Percentiles rank a stretch among this genome's conserved stretches.
phyloP scores from a whole-genome alignment of 768 basidiomycete genomes.

The Tubosaeta sp. region DNA sequence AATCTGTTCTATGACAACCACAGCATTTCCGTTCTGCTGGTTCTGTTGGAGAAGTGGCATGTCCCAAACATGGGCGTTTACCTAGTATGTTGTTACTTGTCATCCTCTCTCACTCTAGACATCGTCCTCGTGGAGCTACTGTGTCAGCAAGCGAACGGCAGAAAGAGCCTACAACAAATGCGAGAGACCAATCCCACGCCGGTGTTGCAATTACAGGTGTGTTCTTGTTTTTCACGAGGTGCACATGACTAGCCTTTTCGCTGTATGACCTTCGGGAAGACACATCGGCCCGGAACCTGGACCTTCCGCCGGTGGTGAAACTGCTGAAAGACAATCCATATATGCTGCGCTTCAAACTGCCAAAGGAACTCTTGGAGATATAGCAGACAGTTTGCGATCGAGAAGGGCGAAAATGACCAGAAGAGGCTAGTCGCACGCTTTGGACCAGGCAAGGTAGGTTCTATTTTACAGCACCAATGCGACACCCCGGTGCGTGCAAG shows the following conservation, averaged over 20 bases:
- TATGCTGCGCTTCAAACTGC: conserved; percentile 54
- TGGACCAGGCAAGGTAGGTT: conserved; percentile 88
- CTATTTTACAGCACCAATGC: conserved; percentile 85
- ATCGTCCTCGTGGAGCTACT: conserved; percentile 59
- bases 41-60: conserved; percentile 67
- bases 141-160: conserved; percentile 83
- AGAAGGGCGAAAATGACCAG: conserved; percentile 75
- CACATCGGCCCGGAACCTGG: conserved; percentile 72
- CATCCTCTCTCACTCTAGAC: neutral
- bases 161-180: conserved; percentile 69
- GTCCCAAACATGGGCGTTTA: conserved; percentile 79
- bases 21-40: too few species aligned
- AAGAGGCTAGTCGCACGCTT: conserved; percentile 68
- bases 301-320: conserved; percentile 40
- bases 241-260: neutral
- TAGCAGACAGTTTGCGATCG: conserved; percentile 87
- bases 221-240: conserved; percentile 6
- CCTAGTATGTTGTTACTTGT: conserved; percentile 44
- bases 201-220: conserved; percentile 62
- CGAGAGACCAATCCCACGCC: conserved; percentile 65
- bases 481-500: conserved; percentile 74
- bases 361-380: conserved; percentile 68
- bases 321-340: conserved; percentile 54
- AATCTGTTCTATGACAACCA: too few species aligned
- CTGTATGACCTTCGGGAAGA: conserved; percentile 72